These are phyloP conservation scores for Pestalotiopsis sp. DNA, from an alignment of 2,329 filamentous ascomycete species.

Conservation along the genomic window DNA sequence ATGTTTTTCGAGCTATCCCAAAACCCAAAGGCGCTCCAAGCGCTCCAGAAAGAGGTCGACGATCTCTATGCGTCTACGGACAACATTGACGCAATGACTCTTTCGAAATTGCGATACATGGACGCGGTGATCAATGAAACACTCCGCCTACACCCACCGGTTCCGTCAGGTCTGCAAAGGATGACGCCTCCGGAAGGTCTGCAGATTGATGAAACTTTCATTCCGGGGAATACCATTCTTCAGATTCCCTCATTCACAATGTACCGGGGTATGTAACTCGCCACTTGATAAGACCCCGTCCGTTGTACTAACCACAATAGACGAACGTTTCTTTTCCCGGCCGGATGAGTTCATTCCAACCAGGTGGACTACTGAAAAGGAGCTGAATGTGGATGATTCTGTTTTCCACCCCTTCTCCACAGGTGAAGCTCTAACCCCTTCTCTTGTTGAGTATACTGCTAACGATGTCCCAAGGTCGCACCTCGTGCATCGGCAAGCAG, in stretches of 20 bases:
- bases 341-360: slow-evolving; percentile 28
- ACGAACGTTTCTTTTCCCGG: slow-evolving; percentile 20
- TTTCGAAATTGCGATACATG: slow-evolving; percentile 15
- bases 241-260: slow-evolving; percentile 30
- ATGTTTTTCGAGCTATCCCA: slow-evolving; percentile 29
- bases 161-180: slow-evolving; percentile 32
- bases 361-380: slow-evolving; percentile 21
- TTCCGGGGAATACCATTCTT: slow-evolving; percentile 40
- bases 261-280: slow-evolving; percentile 20
- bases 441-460: not conserved
- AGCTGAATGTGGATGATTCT: slow-evolving; percentile 23
- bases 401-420: slow-evolving; percentile 30
- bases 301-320: slow-evolving; percentile 13
- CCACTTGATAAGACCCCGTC: not conserved
- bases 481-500: slow-evolving; percentile 38
- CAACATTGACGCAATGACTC: slow-evolving; percentile 20
- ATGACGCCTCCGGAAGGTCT: slow-evolving; percentile 40
- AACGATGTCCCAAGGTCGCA: slow-evolving; percentile 15
- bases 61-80: slow-evolving; percentile 18
- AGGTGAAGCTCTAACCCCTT: slow-evolving; percentile 15
- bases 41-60: slow-evolving; percentile 26
- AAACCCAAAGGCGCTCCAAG: slow-evolving; percentile 23
- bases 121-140: slow-evolving; percentile 17
- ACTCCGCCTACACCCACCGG: slow-evolving; percentile 17
- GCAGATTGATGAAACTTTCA: slow-evolving; percentile 31